These are phyloP conservation scores for Colletotrichum godetiae DNA, from an alignment of 2,329 filamentous ascomycete genomes.

Conservation along the genomic window DNA sequence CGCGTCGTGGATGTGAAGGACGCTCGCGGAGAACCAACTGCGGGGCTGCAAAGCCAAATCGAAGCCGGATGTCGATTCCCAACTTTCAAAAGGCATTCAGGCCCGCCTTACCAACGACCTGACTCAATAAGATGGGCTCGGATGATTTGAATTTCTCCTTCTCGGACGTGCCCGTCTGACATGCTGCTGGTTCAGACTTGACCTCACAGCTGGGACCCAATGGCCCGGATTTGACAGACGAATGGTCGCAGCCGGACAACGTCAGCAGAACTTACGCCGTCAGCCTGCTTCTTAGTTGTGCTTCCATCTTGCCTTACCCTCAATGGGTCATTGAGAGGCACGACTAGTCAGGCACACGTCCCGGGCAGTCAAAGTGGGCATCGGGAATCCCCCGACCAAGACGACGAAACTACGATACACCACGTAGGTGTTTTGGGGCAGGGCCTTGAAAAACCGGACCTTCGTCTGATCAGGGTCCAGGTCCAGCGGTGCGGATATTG, in stretches of 20 bases:
- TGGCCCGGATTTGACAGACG: constrained; percentile 4
- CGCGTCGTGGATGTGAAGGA: background rate
- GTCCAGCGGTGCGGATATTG: constrained; percentile 7
- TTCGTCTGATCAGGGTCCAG: constrained; percentile 26
- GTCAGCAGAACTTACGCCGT: background rate
- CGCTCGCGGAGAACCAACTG: background rate
- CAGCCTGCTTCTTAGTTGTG: background rate
- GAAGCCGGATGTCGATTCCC: constrained; percentile 4
- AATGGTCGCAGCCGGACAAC: background rate
- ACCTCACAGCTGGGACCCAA: constrained; percentile 13
- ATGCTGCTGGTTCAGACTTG: background rate
- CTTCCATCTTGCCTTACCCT: background rate
- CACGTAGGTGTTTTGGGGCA: constrained; percentile 22
- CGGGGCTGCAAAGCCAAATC: constrained; percentile 1
- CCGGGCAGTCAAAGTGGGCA: background rate
- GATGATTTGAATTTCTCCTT: background rate
- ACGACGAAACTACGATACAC: constrained; percentile 12
- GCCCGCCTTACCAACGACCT: background rate
- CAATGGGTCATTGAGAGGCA: background rate
- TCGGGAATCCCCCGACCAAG: constrained; percentile 7
- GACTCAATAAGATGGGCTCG: background rate
- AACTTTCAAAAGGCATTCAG: constrained; percentile 1
- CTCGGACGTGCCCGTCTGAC: constrained; percentile 15
- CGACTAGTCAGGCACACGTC: background rate
- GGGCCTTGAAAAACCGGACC: constrained; percentile 23